phyloP scores from a whole-genome alignment of 2,329 filamentous ascomycete species.

The Fusarium sp. region DNA sequence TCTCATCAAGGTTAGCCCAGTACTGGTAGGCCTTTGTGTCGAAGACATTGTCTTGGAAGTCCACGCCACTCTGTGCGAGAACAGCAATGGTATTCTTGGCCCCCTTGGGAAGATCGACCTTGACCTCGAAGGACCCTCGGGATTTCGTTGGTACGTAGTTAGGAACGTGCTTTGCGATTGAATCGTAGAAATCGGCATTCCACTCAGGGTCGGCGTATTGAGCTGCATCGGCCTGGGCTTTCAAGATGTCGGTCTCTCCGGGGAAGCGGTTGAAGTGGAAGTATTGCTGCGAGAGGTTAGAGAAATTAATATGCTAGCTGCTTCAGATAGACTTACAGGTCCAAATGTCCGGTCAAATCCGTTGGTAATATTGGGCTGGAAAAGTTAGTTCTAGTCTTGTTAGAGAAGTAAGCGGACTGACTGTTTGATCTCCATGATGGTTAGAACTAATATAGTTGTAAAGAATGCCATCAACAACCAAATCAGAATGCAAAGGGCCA shows the following conservation, averaged over 20 bases:
- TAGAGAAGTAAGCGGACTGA: not conserved
- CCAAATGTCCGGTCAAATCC: constrained; percentile 74
- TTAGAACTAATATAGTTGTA: constrained; percentile 72
- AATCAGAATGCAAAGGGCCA: constrained; percentile 69
- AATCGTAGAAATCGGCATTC: constrained; percentile 70
- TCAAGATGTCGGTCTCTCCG: constrained; percentile 54
- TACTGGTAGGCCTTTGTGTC: constrained; percentile 68
- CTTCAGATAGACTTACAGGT: constrained; percentile 47
- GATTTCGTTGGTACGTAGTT: constrained; percentile 64
- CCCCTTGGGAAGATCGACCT: constrained; percentile 60
- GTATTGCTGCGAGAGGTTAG: constrained; percentile 53
- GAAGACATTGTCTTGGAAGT: constrained; percentile 55
- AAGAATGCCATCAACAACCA: constrained; percentile 71
- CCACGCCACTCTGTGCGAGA: constrained; percentile 50
- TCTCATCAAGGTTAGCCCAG: constrained; percentile 62
- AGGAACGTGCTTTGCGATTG: constrained; percentile 66
- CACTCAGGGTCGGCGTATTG: constrained; percentile 60
- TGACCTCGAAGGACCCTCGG: constrained; percentile 60
- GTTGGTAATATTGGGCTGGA: constrained; percentile 66
- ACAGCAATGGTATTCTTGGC: constrained; percentile 64
- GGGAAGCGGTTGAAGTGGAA: constrained; percentile 69
- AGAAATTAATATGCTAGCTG: not conserved
- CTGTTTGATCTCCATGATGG: constrained; percentile 68
- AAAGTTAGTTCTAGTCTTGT: not conserved
- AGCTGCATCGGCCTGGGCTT: constrained; percentile 63